Conservation (phyloP, 2,329 filamentous ascomycete species). For the Epichloe typhina region DNA sequence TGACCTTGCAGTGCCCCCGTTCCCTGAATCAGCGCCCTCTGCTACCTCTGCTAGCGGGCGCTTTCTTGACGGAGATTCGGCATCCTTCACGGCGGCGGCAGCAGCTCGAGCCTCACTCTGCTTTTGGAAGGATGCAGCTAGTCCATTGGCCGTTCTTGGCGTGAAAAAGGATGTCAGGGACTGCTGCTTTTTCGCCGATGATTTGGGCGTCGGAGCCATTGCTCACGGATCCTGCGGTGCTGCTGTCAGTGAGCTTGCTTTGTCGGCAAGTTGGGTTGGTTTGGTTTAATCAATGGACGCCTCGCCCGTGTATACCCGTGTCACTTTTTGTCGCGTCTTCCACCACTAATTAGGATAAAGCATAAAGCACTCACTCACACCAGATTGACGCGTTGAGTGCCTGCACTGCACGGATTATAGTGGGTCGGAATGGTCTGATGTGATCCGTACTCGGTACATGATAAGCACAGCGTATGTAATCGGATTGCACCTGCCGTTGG, state of each 20-base stretch:
- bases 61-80: conserved; percentile 28
- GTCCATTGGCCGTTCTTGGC: conserved; percentile 40
- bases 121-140: conserved; percentile 23
- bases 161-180: conserved; percentile 82
- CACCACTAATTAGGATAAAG: too few relatives aligned
- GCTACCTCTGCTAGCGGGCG: conserved; percentile 39
- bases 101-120: conserved; percentile 14
- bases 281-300: too few relatives aligned
- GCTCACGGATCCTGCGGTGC: neutral
- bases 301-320: too few relatives aligned
- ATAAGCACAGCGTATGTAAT: too few relatives aligned
- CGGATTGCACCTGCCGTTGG: too few relatives aligned
- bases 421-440: too few relatives aligned
- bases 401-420: too few relatives aligned
- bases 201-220: conserved; percentile 21
- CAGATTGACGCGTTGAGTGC: too few relatives aligned
- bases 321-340: too few relatives aligned
- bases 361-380: too few relatives aligned
- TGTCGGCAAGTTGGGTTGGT: too few relatives aligned
- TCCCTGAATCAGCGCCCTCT: conserved; percentile 31
- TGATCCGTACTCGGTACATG: too few relatives aligned
- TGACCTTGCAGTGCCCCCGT: conserved; percentile 24
- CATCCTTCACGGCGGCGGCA: conserved; percentile 15
- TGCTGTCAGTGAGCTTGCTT: neutral
- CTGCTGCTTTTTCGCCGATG: conserved; percentile 52